Evolutionary conservation across 768 basidiomycete species (phyloP), one percentile per base, ranked within the genome.

Genomic region (Pulveroboletus sp.): DNA sequence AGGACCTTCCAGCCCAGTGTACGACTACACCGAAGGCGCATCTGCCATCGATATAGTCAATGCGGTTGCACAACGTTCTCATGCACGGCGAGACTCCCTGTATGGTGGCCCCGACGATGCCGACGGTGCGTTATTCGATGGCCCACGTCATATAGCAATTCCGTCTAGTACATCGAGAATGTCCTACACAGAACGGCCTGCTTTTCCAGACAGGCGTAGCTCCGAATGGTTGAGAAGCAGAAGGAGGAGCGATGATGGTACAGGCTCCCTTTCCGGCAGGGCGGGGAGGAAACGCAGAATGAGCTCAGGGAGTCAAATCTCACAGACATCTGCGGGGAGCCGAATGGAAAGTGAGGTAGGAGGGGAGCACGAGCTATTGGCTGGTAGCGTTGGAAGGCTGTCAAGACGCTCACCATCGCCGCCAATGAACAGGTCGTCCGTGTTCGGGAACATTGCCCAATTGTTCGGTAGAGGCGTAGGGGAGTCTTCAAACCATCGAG

Each of bases 1-100:
- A 6, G 37, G 43, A 12, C 23, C 47, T 33, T 43, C 67, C 23
- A 48, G 35, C 19, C 33, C 63, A 25, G 41, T 49, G 7, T 33
- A 74, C 55, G 91, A 94, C 70, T 94, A 94, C 64, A 92, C 91
- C 2, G 91, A 94, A 58, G 90, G 90, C 34, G 91, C 91, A 29
- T 85, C 87, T 11, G 74, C 81, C 7, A 72, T 81, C 25, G 91
- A 91, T 51, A 90, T 94, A 37, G 67, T 79, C 49, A 66, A 73
- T 53, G 90, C 78, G 16, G 57, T 85, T n/a, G 69, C 70, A 31
- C 78, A 74, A 53, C 72, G 59, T 43, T 73, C 75, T 36, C 76
- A 69, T 27, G 68, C 79, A n/a, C 75, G 87, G 35, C 77, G 82
- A 17, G 80, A 87, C 59, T 90, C 90, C 5, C 81, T 82, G 43